These are phyloP conservation scores for Aspergillus candidus DNA, from an alignment of 2,329 filamentous ascomycete species.

Conservation along the genomic window DNA sequence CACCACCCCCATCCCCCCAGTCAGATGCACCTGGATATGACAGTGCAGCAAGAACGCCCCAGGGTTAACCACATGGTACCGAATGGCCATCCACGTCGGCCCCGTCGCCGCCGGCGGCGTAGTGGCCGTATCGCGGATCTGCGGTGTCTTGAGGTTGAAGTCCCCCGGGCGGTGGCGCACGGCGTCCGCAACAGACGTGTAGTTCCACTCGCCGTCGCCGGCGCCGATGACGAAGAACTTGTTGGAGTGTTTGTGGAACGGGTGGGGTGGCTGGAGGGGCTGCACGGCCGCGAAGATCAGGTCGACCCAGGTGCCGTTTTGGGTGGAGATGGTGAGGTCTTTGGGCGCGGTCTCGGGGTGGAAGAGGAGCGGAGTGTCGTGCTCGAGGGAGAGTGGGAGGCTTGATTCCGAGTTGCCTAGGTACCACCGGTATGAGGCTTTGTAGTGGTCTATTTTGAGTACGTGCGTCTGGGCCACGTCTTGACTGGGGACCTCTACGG, in stretches of 20 bases:
- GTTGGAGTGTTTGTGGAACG: conserved; percentile 60
- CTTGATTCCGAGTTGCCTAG: conserved; percentile 31
- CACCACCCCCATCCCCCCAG: conserved; percentile 51
- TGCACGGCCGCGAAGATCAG: conserved; percentile 45
- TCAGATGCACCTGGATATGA: conserved; percentile 50
- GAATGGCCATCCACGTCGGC: conserved; percentile 45
- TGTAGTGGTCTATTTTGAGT: conserved; percentile 23
- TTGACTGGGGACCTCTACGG: conserved; percentile 37
- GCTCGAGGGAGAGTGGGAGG: conserved; percentile 38
- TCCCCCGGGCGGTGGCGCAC: conserved; percentile 39
- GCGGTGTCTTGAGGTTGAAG: conserved; percentile 55
- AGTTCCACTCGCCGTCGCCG: conserved; percentile 48
- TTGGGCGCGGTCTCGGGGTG: conserved; percentile 32
- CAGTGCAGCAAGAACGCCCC: conserved; percentile 53
- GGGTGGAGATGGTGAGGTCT: conserved; percentile 47
- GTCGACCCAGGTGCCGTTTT: conserved; percentile 50
- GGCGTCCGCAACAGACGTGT: conserved; percentile 50
- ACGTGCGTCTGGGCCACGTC: conserved; percentile 44
- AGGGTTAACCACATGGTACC: conserved; percentile 50
- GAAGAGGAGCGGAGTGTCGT: conserved; percentile 43
- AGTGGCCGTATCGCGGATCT: conserved; percentile 46
- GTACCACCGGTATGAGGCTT: conserved; percentile 49
- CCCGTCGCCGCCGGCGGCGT: conserved; percentile 31
- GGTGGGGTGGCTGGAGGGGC: conserved; percentile 50
- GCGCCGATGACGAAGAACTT: conserved; percentile 54